A percentile compares a stretch with the other conserved stretches of the same genome.
These are phyloP conservation scores for Vigna angularis DNA, from an alignment of 306 rosid species.

Conservation along the genomic window DNA sequence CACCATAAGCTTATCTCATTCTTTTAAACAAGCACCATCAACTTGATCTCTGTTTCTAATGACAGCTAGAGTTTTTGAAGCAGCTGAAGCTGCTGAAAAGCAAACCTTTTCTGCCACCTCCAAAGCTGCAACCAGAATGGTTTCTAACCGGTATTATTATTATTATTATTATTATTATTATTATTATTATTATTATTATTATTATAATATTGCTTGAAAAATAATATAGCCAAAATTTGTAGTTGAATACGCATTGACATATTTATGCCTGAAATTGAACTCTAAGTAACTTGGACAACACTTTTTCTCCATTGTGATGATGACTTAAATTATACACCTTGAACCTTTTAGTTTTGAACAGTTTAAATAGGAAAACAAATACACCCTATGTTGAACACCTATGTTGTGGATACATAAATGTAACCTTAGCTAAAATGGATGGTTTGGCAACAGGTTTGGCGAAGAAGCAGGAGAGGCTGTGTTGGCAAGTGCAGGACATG, in stretches of 20 bases:
- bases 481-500: constrained; percentile 84
- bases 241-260: too few species aligned
- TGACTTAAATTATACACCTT: too few species aligned
- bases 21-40: constrained; percentile 26
- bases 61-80: constrained; percentile 87
- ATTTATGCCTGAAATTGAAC: too few species aligned
- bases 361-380: too few species aligned
- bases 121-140: constrained; percentile 75
- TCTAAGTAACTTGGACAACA: too few species aligned
- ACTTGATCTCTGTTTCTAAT: constrained; percentile 18
- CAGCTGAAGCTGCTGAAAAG: constrained; percentile 90
- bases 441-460: constrained; percentile 65
- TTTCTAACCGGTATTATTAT: constrained; percentile 64
- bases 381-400: not conserved
- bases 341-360: too few species aligned
- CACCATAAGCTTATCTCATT: not conserved
- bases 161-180: too few species aligned
- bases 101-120: constrained; percentile 87
- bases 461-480: constrained; percentile 89
- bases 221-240: too few species aligned
- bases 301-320: too few species aligned
- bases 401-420: not conserved
- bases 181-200: constrained; percentile 27
- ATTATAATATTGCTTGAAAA: too few species aligned
- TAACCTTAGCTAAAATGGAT: not conserved